phyloP scores from a whole-genome alignment of 2,329 filamentous ascomycete genomes.

The Pleomassaria siparia region DNA sequence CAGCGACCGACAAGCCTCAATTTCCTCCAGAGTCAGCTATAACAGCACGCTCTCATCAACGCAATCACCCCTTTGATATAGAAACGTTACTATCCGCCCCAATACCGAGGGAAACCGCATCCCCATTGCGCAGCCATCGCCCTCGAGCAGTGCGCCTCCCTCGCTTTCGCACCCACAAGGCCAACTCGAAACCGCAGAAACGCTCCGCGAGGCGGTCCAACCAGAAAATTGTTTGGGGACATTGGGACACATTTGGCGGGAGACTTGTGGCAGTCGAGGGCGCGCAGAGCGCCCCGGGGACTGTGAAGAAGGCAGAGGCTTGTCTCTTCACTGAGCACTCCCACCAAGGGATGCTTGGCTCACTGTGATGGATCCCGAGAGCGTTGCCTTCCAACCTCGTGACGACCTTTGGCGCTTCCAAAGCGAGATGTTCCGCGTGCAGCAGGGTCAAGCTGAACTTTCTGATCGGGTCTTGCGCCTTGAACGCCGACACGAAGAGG shows the following conservation, averaged over 20 bases:
- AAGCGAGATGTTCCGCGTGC: conserved; percentile 62
- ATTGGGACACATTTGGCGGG: conserved; percentile 4
- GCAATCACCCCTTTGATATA: no score
- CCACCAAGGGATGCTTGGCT: conserved; percentile 34
- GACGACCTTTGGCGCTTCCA: conserved; percentile 67
- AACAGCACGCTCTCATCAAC: no score
- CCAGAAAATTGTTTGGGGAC: neutral
- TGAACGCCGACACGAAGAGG: conserved; percentile 64
- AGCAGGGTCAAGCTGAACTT: conserved; percentile 62
- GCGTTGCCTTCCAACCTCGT: conserved; percentile 61
- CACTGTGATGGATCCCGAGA: conserved; percentile 63
- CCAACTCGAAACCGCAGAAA: conserved; percentile 1
- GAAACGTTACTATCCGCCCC: no score
- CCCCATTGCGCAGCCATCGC: neutral
- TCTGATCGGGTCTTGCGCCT: conserved; percentile 62
- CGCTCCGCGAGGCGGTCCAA: conserved; percentile 5
- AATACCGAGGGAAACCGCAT: neutral
- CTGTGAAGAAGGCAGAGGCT: conserved; percentile 14
- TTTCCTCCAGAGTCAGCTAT: no score
- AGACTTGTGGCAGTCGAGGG: conserved; percentile 15
- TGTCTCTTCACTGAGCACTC: conserved; percentile 24
- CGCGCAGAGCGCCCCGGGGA: conserved; percentile 16
- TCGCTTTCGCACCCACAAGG: conserved; percentile 1
- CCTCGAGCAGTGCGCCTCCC: conserved; percentile 3
- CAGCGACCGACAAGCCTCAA: conserved; percentile 2